Conservation (phyloP, 768 basidiomycete species). For the Boletus subcaerulescens region DNA sequence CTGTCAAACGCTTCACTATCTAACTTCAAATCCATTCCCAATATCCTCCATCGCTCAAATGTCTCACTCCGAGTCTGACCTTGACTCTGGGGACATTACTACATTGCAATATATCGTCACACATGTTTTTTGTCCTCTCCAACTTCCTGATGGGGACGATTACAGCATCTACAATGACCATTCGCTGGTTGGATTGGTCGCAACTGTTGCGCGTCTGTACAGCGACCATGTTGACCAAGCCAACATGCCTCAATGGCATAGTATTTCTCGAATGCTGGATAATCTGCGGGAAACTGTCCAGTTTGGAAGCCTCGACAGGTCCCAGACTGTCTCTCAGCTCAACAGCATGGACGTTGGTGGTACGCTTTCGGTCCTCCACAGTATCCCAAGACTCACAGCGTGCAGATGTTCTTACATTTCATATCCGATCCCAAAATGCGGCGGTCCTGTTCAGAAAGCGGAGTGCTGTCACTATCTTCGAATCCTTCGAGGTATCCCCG, state of each 20-base stretch:
- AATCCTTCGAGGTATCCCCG: slow-evolving; percentile 47
- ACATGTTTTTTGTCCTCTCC: slow-evolving; percentile 44
- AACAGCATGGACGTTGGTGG: slow-evolving; percentile 17
- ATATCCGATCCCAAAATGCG: slow-evolving; percentile 47
- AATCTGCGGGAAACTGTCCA: slow-evolving; percentile 13
- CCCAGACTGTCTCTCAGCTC: slow-evolving; percentile 19
- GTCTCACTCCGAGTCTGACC: background rate
- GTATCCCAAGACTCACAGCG: background rate
- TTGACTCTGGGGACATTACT: background rate
- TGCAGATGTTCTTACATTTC: slow-evolving; percentile 37
- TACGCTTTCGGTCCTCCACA: background rate
- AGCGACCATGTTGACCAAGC: background rate
- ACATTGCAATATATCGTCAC: slow-evolving; percentile 33
- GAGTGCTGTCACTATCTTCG: slow-evolving; percentile 33
- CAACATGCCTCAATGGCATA: slow-evolving; percentile 26
- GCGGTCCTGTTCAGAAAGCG: slow-evolving; percentile 40
- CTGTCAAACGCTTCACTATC: too few species aligned
- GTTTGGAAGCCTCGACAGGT: background rate
- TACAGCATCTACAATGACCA: slow-evolving; percentile 23
- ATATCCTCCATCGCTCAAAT: background rate
- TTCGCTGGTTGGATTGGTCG: slow-evolving; percentile 22
- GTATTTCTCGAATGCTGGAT: slow-evolving; percentile 29
- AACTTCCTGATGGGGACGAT: slow-evolving; percentile 39
- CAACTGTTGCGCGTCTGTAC: slow-evolving; percentile 22
- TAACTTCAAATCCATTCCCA: too few species aligned